Evolutionary conservation across 2,329 filamentous ascomycete genomes (phyloP), one percentile per base, ranked within the genome.

Genomic region (Trichoderma sp.): DNA sequence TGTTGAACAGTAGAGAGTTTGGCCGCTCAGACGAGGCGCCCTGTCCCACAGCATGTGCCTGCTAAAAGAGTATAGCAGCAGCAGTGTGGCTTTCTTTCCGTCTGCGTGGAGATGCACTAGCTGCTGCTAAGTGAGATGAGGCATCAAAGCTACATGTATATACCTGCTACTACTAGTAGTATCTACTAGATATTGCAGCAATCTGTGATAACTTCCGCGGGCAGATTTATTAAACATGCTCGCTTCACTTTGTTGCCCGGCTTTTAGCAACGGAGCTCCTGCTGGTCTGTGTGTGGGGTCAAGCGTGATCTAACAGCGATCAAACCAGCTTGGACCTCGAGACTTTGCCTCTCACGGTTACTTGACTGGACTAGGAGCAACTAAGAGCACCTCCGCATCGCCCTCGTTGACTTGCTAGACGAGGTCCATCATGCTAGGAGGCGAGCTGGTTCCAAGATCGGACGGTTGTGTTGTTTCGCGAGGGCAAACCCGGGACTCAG

Each of bases 251-350:
- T 21, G 24, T 26, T 65, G 52, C 37, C n/a, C 21, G 49, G 10
- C 6, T 28, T 14, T 18, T 54, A 16, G 46, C 14, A 21, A 14
- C 32, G 5, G 3, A 28, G 60, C 46, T 34, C 46, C 18, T 21
- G 59, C 32, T 56, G 52, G 61, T 52, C 32, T 52, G 61, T 28
- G 52, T 65, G 61, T 39, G 61, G 61, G 61, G 61, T 56, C n/a
- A 43, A 43, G 18, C 37, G 61, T 32, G 37, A 56, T 56, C 26
- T 56, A 65, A 18, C 18, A 28, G 13, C 43, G 51, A 65, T 65
- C 51, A 65, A 43, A 32, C 61, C 52, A 46, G 26, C 52, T 52
- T 11, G 51, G 61, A n/a, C 32, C 59, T 52, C 21, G 6, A 26
- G 21, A 26, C 46, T 30, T 43, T 5, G 39, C 39, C 39, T n/a